phyloP scores from a whole-genome alignment of 176 grass and related monocot genomes.

The Chrysopogon serrulatus region DNA sequence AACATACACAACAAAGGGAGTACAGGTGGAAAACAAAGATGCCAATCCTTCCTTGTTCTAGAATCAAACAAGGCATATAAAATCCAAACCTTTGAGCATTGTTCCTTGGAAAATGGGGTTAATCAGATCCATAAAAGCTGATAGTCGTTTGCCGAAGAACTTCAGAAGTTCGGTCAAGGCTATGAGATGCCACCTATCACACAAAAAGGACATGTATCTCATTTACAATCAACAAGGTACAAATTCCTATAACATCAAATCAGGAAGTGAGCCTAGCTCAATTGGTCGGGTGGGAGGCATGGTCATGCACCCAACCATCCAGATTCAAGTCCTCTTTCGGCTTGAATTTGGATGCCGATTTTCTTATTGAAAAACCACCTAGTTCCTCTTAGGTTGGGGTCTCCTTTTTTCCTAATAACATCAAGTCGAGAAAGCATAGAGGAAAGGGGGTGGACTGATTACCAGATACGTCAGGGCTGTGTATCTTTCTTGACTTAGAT shows the following conservation, averaged over 20 bases:
- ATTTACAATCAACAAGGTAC: background rate
- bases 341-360: background rate
- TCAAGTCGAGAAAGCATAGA: background rate
- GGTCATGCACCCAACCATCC: background rate
- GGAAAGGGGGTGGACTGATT: background rate
- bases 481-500: slow-evolving; percentile 94
- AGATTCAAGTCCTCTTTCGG: background rate
- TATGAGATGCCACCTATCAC: slow-evolving; percentile 93
- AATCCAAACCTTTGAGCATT: slow-evolving; percentile 22
- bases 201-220: slow-evolving; percentile 16
- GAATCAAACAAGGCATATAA: background rate
- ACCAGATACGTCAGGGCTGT: slow-evolving; percentile 90
- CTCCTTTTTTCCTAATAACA: background rate
- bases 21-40: background rate
- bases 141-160: slow-evolving; percentile 91
- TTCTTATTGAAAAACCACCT: background rate
- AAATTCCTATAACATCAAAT: background rate
- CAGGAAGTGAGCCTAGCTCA: background rate
- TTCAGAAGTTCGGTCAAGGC: slow-evolving; percentile 89
- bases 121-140: slow-evolving; percentile 64
- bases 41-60: background rate
- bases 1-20: background rate
- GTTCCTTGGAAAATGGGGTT: background rate
- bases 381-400: background rate
- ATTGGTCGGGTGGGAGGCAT: background rate